Base-by-base conservation (phyloP, 2,329 filamentous ascomycete species). In the Pochonia chlamydosporia region DNA sequence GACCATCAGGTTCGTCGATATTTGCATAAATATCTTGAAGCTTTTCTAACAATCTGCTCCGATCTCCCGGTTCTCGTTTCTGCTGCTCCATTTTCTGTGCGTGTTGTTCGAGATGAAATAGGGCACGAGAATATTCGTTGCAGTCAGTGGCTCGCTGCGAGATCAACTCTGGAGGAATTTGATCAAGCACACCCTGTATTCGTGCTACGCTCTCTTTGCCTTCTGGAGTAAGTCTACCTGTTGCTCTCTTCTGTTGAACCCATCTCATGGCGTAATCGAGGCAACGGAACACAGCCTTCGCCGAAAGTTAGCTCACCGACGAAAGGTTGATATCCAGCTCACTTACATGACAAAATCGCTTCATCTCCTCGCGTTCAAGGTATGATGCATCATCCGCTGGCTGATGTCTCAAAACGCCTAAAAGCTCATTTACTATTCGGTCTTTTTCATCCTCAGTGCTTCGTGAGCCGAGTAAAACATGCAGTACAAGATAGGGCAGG, bases 1-100 rank as follows among this genome's bases (percentile, higher is more conserved):
- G 84, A 1, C 92, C 91, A 64, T 99, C 93, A 0, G 93, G 95
- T 58, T 99, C 93, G 59, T 99, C 93, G 51, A 99, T 97, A 57
- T 96, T 87, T 1, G 89, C 89, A 65, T 99, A 99, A 16, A 99
- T 96, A 45, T 92, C 84, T 60, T 97, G 92, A 21, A 99, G 72
- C 51, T 84, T 81, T 55, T 89, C 81, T 50, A 95, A 79, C 4
- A 93, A 74, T 21, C 81, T 75, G 45, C 85, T 75, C n/a, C 78
- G 70, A 20, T 81, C 76, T 2, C 74, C 72, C 1, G 70, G 64
- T 1, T 73, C 72, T 23, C 70, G 60, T 28, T 70, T 69, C n/a
- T 64, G 59, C 23, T 69, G 67, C 25, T 74, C 68, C 46, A 73
- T 63, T 50, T 75, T 70, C 46, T 73, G 72, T 48, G 91, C 91